A percentile compares a stretch with the other conserved stretches of the same genome.
These are phyloP conservation scores for Pholiota microspora DNA, from an alignment of 768 basidiomycete species.

Conservation along the genomic window DNA sequence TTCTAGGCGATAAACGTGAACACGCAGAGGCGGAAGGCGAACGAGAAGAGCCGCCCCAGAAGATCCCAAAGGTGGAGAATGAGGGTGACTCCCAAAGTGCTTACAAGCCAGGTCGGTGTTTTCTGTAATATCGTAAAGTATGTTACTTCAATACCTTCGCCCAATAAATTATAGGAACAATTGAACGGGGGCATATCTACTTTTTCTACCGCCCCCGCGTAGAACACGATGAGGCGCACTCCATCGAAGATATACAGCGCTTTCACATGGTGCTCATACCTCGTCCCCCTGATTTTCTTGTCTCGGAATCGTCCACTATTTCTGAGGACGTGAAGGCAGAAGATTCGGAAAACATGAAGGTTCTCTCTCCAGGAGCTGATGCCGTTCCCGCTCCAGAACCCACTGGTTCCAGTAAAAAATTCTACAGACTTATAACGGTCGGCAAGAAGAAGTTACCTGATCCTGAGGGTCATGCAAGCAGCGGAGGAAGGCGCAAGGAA, in stretches of 20 bases:
- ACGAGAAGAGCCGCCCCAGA: constrained; percentile 21
- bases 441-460: constrained; percentile 62
- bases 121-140: neutral
- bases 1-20: neutral
- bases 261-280: constrained; percentile 63
- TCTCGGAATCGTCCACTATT: constrained; percentile 8
- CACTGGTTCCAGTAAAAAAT: constrained; percentile 34
- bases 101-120: neutral
- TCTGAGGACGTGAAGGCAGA: constrained; percentile 19
- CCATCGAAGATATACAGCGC: constrained; percentile 54
- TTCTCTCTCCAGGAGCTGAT: constrained; percentile 44
- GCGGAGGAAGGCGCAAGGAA: constrained; percentile 36
- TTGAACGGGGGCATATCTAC: constrained; percentile 61
- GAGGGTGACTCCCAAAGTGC: constrained; percentile 15
- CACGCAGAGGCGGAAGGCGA: neutral
- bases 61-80: constrained; percentile 23
- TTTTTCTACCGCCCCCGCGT: constrained; percentile 65
- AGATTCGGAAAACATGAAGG: constrained; percentile 36
- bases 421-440: constrained; percentile 48
- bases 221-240: constrained; percentile 47
- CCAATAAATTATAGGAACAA: too few species aligned
- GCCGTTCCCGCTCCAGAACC: constrained; percentile 42
- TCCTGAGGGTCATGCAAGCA: constrained; percentile 28
- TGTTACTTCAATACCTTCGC: neutral
- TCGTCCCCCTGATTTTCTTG: constrained; percentile 42